Evolutionary conservation across 805 yeast genomes (phyloP), one percentile per base, ranked within the genome.

Genomic region (Wickerhamiella azymoides): DNA sequence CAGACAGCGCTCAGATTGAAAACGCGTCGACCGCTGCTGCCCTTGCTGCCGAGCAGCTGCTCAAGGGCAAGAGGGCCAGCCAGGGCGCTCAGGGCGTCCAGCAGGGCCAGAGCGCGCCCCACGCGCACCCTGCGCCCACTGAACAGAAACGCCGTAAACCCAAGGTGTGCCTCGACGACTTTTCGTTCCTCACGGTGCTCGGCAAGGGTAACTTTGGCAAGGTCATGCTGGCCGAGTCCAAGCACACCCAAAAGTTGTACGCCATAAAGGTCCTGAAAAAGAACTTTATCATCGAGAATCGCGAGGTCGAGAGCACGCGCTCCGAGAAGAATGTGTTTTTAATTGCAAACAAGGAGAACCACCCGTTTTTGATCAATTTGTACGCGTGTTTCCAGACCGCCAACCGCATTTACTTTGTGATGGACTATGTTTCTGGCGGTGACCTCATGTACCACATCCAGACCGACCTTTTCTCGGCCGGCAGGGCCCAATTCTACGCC

Each of bases 401-500:
- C 54, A 92, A 93, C 60, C 77, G 98, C 60, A 83, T 92, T 36
- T 92, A 92, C 63, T 92, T 92, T 66, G 98, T 94, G 13, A 92
- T 92, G 99, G 97, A 92, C 63, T 92, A 86, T 60, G 80, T 92
- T 43, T 79, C 93, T 17, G 99, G 98, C 49, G 99, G 99, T 62
- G 99, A 92, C 67, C 73, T 92, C 58, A 92, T 92, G 98, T 88
- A 96, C 94, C 99, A 92, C 62, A 93, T 92, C 57, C 98, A 92
- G 64, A 84, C 85, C 58, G 82, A 83, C 49, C 74, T 89, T 57
- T 82, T 92, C 58, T 79, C 95, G 1, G 80, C 88, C 14, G 77
- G 82, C 53, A 74, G 96, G 54, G 99, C 98, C 9, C 93, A 92
- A 64, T 92, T 88, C 60, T 92, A 92, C 62, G 97, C 98, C 1